Conservation (phyloP, 2,329 filamentous ascomycete species). For the Didymella segeticola region DNA sequence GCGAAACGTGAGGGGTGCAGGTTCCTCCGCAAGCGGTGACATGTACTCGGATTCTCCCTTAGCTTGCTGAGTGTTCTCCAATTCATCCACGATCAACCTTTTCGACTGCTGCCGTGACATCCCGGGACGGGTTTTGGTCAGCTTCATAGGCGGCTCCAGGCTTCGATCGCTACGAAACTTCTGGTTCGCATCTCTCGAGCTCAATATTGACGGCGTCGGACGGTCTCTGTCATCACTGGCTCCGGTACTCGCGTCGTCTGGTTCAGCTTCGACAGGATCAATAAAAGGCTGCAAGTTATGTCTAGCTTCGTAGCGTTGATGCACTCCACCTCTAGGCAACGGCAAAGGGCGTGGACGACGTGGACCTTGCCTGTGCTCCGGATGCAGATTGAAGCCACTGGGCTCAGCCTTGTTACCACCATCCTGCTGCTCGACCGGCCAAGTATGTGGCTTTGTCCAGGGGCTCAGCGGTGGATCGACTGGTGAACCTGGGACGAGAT, state of each 20-base stretch:
- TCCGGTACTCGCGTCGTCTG: neutral
- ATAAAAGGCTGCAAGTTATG: neutral
- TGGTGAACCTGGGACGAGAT: neutral
- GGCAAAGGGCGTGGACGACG: constrained; percentile 1
- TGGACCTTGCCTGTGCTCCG: neutral
- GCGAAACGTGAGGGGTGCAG: neutral
- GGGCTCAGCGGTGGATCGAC: neutral
- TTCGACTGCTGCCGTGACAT: neutral
- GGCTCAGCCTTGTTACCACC: neutral
- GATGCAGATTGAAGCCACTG: constrained; percentile 6
- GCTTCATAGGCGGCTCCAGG: neutral
- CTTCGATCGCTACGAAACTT: neutral
- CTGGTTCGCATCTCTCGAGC: neutral
- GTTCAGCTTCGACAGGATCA: neutral
- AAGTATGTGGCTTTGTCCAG: neutral
- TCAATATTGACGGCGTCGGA: neutral
- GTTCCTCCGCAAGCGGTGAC: neutral
- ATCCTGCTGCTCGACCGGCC: neutral
- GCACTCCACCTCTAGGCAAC: neutral
- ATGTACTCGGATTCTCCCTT: neutral
- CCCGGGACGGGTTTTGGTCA: neutral
- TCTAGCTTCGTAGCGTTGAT: neutral
- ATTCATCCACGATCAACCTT: neutral
- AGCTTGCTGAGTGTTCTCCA: neutral
- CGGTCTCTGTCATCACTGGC: neutral